These are phyloP conservation scores for Bondarzewia mesenterica DNA, from an alignment of 1,284 basidiomycete genomes.

Conservation along the genomic window DNA sequence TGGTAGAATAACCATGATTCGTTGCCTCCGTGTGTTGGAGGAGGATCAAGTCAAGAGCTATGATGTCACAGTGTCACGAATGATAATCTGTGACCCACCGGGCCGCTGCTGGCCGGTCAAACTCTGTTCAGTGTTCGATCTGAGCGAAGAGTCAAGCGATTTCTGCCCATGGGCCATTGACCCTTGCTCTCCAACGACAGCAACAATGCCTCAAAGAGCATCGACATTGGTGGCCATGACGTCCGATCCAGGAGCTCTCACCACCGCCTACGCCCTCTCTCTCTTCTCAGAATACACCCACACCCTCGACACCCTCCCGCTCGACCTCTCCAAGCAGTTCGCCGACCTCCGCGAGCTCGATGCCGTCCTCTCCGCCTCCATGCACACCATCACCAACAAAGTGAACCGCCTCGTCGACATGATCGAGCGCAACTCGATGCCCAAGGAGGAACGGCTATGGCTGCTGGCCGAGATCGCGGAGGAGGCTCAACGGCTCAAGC, in stretches of 20 bases:
- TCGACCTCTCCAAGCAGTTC: slow-evolving; percentile 91
- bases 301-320: slow-evolving; percentile 88
- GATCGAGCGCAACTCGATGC: slow-evolving; percentile 62
- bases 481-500: slow-evolving; percentile 85
- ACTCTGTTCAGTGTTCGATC: no score
- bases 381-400: slow-evolving; percentile 72
- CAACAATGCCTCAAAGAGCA: slow-evolving; percentile 4
- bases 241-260: slow-evolving; percentile 8
- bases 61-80: no score
- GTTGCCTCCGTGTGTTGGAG: no score
- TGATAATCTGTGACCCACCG: no score
- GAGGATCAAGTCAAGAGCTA: no score
- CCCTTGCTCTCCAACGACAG: neutral
- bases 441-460: slow-evolving; percentile 78
- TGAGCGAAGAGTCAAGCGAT: no score
- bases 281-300: slow-evolving; percentile 82
- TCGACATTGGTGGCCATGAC: slow-evolving; percentile 2
- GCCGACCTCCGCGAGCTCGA: slow-evolving; percentile 97
- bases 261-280: slow-evolving; percentile 52
- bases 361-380: slow-evolving; percentile 88
- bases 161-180: no score
- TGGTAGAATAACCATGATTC: no score
- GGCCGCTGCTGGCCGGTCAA: no score
- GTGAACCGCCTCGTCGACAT: slow-evolving; percentile 67
- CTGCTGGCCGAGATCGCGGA: slow-evolving; percentile 91